These are phyloP conservation scores for Alternaria arborescens DNA, from an alignment of 2,329 filamentous ascomycete genomes.

Conservation along the genomic window DNA sequence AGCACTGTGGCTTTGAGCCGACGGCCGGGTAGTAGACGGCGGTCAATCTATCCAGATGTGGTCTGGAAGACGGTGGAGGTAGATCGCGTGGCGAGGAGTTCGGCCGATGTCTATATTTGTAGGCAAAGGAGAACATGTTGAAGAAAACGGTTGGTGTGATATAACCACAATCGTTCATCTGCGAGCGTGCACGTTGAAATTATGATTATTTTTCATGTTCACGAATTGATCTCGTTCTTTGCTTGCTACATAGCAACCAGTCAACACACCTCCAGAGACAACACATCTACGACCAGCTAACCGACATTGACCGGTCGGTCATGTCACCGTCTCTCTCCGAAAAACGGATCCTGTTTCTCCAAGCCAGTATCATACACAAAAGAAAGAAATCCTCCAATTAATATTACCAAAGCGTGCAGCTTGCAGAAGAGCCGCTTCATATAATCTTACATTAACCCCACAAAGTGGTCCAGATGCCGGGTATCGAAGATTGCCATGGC, in stretches of 20 bases:
- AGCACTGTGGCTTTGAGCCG: constrained; percentile 1
- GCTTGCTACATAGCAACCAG: neutral
- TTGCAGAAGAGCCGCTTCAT: constrained; percentile 13
- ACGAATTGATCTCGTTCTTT: neutral
- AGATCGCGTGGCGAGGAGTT: neutral
- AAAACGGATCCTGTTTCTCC: neutral
- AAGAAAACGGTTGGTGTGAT: neutral
- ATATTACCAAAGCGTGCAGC: constrained; percentile 3
- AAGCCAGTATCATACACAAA: constrained; percentile 28
- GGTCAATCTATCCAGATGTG: neutral
- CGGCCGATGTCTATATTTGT: neutral
- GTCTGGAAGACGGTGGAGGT: neutral
- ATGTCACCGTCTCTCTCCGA: neutral
- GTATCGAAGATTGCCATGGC: constrained; percentile 13
- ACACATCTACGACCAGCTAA: neutral
- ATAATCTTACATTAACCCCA: constrained; percentile 17
- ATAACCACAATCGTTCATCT: neutral
- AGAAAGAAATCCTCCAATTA: neutral
- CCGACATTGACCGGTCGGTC: neutral
- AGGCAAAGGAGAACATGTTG: neutral
- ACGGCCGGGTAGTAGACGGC: neutral
- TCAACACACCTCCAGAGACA: neutral
- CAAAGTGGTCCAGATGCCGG: constrained; percentile 8
- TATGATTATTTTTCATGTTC: neutral
- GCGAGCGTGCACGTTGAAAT: neutral